phyloP scores from a whole-genome alignment of 768 basidiomycete species.

The Amanita phalloides region DNA sequence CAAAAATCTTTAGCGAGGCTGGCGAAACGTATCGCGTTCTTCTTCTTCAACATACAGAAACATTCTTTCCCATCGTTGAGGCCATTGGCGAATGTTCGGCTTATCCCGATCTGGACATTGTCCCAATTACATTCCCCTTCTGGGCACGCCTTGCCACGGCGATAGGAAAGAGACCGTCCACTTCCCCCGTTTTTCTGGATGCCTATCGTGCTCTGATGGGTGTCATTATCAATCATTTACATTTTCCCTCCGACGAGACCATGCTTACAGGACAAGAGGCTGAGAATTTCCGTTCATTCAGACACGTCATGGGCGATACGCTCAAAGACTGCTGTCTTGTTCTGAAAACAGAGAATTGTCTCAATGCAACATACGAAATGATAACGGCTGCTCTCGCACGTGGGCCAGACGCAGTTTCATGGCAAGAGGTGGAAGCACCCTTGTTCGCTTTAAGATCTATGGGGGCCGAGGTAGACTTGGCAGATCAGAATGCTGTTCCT shows the following conservation, averaged over 20 bases:
- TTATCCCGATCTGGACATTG: slow-evolving; percentile 89
- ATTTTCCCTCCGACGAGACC: slow-evolving; percentile 71
- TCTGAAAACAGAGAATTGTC: slow-evolving; percentile 76
- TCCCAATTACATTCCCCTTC: slow-evolving; percentile 95
- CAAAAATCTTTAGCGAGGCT: slow-evolving; percentile 92
- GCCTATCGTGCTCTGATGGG: slow-evolving; percentile 79
- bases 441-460: slow-evolving; percentile 97
- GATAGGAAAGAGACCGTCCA: slow-evolving; percentile 64
- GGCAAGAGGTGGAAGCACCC: slow-evolving; percentile 98
- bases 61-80: slow-evolving; percentile 91
- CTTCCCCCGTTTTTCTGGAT: slow-evolving; percentile 68
- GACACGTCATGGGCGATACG: slow-evolving; percentile 98
- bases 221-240: slow-evolving; percentile 83
- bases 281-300: slow-evolving; percentile 89
- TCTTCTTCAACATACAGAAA: slow-evolving; percentile 80
- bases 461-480: slow-evolving; percentile 85
- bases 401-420: slow-evolving; percentile 46
- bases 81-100: slow-evolving; percentile 91
- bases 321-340: slow-evolving; percentile 97
- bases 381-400: slow-evolving; percentile 66
- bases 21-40: slow-evolving; percentile 92
- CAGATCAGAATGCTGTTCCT: slow-evolving; percentile 80
- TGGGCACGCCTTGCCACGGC: slow-evolving; percentile 96
- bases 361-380: slow-evolving; percentile 71
- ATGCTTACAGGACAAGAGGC: slow-evolving; percentile 72